Base-by-base conservation (phyloP, 139 green algal species). In the Tetraselmis striata region DNA sequence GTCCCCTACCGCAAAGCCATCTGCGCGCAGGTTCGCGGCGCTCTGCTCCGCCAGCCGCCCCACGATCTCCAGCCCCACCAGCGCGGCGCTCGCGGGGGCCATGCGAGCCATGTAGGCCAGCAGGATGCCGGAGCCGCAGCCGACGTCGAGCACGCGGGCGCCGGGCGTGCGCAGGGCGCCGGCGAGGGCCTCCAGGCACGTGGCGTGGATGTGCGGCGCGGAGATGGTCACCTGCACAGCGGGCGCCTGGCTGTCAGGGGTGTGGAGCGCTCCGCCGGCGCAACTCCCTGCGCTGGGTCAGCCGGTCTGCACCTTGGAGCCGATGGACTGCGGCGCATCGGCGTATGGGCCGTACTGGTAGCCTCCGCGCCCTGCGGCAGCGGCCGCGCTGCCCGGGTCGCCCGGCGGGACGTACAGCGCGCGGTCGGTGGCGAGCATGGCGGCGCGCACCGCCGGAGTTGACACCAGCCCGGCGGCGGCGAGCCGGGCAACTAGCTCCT, bases 181-280 rank as follows among this genome's bases (percentile, higher is more conserved):
- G 1, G 86, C 59, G 77, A 98, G 91, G 29, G 97, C 79, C 77
- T 97, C 90, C 79, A 99, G 87, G 28, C 89, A 95, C n/a, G 92
- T 90, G 76, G 94, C 96, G 84, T 99, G 96, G 95, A 98, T 98
- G 89, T 98, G 95, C 1, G 95, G 95, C 1, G 95, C 95, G 1
- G 86, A 94, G 79, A 98, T 98, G 77, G 95, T 98, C 80, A 92
- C 85, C 29, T 75, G 59, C n/a, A n/a, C n/a, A n/a, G n/a, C n/a
- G n/a, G n/a, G n/a, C n/a, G n/a, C n/a, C n/a, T n/a, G n/a, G n/a
- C n/a, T n/a, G n/a, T n/a, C n/a, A n/a, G n/a, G n/a, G n/a, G n/a
- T n/a, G n/a, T n/a, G n/a, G n/a, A n/a, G n/a, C n/a, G n/a, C n/a
- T n/a, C n/a, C n/a, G n/a, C n/a, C n/a, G n/a, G n/a, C n/a, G n/a